A percentile compares a stretch with the other conserved stretches of the same genome.
Evolutionary conservation across 345 rosid genomes (phyloP).

Genomic region (Draba incana): DNA sequence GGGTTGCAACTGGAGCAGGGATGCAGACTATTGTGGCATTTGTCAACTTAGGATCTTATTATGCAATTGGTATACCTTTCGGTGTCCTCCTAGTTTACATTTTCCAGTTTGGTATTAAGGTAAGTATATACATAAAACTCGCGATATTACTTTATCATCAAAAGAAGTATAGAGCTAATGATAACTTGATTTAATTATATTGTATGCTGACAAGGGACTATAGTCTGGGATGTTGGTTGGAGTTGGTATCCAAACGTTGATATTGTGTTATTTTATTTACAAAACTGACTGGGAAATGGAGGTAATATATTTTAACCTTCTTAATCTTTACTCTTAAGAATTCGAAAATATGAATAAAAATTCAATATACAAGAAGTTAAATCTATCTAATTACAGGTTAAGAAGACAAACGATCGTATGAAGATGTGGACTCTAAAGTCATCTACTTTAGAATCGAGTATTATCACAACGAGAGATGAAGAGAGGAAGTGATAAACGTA

Average conservation of each 20-base stretch:
- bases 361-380: background rate
- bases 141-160: background rate
- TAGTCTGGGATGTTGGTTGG: conserved; percentile 53
- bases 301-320: conserved; percentile 26
- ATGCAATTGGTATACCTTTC: conserved; percentile 51
- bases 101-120: conserved; percentile 47
- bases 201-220: conserved; percentile 46
- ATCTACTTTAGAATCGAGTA: conserved; percentile 13
- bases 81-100: conserved; percentile 45
- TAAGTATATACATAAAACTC: conserved; percentile 16
- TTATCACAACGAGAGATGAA: conserved; percentile 10
- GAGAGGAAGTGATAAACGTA: conserved; percentile 34
- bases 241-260: conserved; percentile 43
- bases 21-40: conserved; percentile 48
- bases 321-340: background rate
- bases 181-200: background rate
- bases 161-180: no score
- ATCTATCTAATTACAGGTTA: conserved; percentile 28
- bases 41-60: conserved; percentile 56
- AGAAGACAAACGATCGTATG: conserved; percentile 43
- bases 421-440: conserved; percentile 34
- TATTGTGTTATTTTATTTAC: conserved; percentile 42
- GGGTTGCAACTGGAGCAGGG: conserved; percentile 59
- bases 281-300: conserved; percentile 58
- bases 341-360: background rate